Percentiles rank a stretch among this genome's conserved stretches.
These are phyloP conservation scores for Phytopythium aichiense DNA, from an alignment of 352 stramenopile genomes.

Conservation along the genomic window DNA sequence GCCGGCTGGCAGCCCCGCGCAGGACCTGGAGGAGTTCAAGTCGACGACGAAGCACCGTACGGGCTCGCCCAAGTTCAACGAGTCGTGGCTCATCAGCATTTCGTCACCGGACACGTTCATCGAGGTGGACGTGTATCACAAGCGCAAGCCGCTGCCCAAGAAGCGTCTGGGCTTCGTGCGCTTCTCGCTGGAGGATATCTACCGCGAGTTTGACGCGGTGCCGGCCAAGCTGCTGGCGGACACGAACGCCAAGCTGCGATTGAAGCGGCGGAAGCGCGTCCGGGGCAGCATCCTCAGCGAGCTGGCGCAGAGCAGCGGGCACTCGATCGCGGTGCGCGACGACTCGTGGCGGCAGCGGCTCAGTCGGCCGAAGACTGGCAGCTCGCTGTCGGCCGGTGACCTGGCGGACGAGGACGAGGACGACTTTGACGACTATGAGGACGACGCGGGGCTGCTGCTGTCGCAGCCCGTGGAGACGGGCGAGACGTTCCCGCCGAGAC, in stretches of 20 bases:
- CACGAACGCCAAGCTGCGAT: constrained; percentile 60
- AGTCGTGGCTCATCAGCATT: constrained; percentile 81
- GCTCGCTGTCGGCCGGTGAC: constrained; percentile 41
- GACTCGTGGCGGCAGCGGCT: constrained; percentile 65
- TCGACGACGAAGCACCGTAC: constrained; percentile 60
- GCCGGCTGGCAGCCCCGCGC: constrained; percentile 31
- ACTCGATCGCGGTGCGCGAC: constrained; percentile 52
- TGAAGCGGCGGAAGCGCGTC: constrained; percentile 80
- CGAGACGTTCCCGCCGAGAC: constrained; percentile 43
- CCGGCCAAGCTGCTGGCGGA: constrained; percentile 67
- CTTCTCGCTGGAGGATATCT: constrained; percentile 85
- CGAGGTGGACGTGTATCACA: constrained; percentile 80
- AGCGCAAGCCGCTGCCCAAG: constrained; percentile 81
- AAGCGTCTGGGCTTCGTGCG: constrained; percentile 69
- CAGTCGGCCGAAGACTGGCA: constrained; percentile 30
- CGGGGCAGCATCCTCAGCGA: constrained; percentile 77
- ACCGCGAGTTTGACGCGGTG: constrained; percentile 73
- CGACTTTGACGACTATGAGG: constrained; percentile 60
- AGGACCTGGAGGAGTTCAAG: constrained; percentile 66
- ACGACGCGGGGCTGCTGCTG: constrained; percentile 60
- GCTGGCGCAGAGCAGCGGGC: constrained; percentile 32
- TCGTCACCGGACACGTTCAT: constrained; percentile 70
- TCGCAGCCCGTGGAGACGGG: constrained; percentile 47
- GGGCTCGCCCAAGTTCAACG: constrained; percentile 65
- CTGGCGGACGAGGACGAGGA: constrained; percentile 32